Base-by-base conservation (phyloP, 2,329 filamentous ascomycete genomes). In the Raffaelea albimanens region DNA sequence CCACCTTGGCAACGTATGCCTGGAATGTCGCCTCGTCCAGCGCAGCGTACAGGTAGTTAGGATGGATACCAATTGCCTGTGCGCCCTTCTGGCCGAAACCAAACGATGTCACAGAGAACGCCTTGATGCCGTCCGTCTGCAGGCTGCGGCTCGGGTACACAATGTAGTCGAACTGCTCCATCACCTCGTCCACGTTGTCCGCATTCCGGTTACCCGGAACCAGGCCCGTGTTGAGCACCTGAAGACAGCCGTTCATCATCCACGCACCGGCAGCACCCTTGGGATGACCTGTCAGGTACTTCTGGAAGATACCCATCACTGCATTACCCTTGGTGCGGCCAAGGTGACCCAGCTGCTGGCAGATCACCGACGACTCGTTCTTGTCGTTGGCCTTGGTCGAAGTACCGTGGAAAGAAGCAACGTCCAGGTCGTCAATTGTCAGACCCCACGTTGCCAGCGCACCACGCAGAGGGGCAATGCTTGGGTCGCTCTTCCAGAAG, bases 11-110 rank as follows among this genome's bases (percentile, higher is more conserved):
- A 63, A 83, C 85, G 77, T 98, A 98, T 49, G 80, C 72, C 50
- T 80, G 70, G 68, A 88, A 98, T 45, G 87, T 85, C 43, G 82
- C 72, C 68, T 91, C 79, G 61, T 97, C 91, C 45, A 98, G 85
- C n/a, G 87, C 84, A 43, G 93, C 93, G 59, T 84, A 98, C 49
- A 98, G 79, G 67, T 97, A 98, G 69, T 86, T 91, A 61, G 94
- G 88, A 66, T 98, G 93, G 45, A 98, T 85, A 74, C 91, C 93
- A 60, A 98, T 94, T 40, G 86, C 91, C 68, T 98, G 94, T 22
- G 93, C 87, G 62, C 93, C 93, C 80, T 98, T 98, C 69, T 98
- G 93, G 57, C 93, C 93, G 74, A 98, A 98, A 68, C 93, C 93
- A 66, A 98, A 98, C 0, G 94, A 98, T 7, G 94, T 98, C 54